Base-by-base conservation (phyloP, 441 rosid genomes). In the Aquilaria agallochum region DNA sequence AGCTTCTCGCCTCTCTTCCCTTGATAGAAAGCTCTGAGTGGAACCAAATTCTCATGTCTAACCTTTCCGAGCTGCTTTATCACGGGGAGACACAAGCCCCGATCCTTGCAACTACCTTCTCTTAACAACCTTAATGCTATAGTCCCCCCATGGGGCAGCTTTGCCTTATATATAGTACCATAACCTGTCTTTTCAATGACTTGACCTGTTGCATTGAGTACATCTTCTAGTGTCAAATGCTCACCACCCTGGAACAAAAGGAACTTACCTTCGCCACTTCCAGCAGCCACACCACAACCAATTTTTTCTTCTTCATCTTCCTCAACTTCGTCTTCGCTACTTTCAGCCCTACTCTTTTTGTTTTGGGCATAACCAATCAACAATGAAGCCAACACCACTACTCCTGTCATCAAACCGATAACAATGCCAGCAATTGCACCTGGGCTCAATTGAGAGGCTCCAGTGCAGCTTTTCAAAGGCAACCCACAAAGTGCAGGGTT, bases 1-100 rank as follows among this genome's bases (percentile, higher is more conserved):
- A 93, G 86, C 86, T 93, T 88, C 72, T 93, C 98, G 62, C 98
- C 97, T 81, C 96, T 83, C 70, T 84, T 93, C 62, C 98, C 97
- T 42, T 90, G 90, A 76, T 93, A 93, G 78, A 88, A 93, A 64
- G 98, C 98, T 82, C 96, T 85, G 69, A 93, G 72, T 0, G 97
- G 95, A 71, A 93, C 81, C 83, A 93, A 73, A 72, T 79, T 90
- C 81, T 90, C 98, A 4, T 93, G 95, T 4, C 98, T 80, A 67
- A 88, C 73, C 55, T 79, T 85, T 33, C 96, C 97, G 54, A 93
- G 58, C 63, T 88, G 97, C 82, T 70, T 85, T 63, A 93, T 81
- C 59, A 85, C 89, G 2, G 90, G 89, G 57, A 87, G 60, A 69
- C 93, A 90, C 4, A 86, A 81, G 57, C 74, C 71, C 59, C 89